Base-by-base conservation (phyloP, 305 asterid species). In the Fraxinus latifolia region DNA sequence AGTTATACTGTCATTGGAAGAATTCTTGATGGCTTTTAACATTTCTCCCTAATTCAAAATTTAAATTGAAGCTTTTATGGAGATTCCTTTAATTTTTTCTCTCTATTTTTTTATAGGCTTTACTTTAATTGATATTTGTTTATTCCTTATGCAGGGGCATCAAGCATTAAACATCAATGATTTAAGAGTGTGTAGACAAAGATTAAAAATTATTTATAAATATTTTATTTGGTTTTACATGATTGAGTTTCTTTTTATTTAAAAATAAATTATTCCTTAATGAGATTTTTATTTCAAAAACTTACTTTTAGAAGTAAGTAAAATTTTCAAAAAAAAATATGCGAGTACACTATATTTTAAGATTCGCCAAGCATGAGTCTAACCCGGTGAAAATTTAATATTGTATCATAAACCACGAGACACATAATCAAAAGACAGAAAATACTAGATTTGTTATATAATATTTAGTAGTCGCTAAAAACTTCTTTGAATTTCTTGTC, bases 1-100 rank as follows among this genome's bases (percentile, higher is more conserved):
- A 33, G 14, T 53, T 33, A 58, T 58, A 36, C 19, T 12, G 34
- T 15, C 17, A 55, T 12, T 2, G 11, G 23, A 50, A 68, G 74
- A 68, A 68, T 68, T 68, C 74, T 68, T 68, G 39, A 68, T 68
- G 75, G 75, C 42, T 70, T 68, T 14, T 70, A 31, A 31, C 31
- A 70, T 31, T 70, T 70, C 75, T 70, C 23, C 23, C 17, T 29
- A 77, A 31, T 25, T 50, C 6, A 31, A 8, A 68, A 15, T 23
- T 68, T 39, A 11, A 31, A 25, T 37, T 21, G 33, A 12, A 36
- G 19, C 19, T n/a, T 21, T 32, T 32, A 19, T 53, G 7, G 0
- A 29, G 44, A 55, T 31, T 77, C 67, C 72, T 50, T 77, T 33
- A 17, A 58, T 32, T 11, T 15, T 27, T 29, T 17, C 1, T 19